These are phyloP conservation scores for Ilyonectria robusta DNA, from an alignment of 2,329 filamentous ascomycete species.

Conservation along the genomic window DNA sequence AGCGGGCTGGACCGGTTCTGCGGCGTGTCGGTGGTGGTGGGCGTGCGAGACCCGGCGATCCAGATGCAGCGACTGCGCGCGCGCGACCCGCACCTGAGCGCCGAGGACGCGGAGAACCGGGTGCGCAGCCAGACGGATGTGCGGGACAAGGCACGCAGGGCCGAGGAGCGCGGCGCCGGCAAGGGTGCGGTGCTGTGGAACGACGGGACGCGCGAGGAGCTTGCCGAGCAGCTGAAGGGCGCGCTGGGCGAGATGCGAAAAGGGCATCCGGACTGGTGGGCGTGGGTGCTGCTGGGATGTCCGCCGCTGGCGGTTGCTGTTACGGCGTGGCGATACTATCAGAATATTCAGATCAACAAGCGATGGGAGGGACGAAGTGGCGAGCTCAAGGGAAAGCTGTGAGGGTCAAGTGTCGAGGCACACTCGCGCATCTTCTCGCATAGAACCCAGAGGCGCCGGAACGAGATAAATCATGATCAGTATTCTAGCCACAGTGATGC, in stretches of 20 bases:
- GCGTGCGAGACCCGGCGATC: constrained; percentile 81
- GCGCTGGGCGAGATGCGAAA: constrained; percentile 75
- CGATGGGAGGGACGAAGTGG: constrained; percentile 73
- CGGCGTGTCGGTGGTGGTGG: constrained; percentile 88
- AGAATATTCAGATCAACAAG: constrained; percentile 79
- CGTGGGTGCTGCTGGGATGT: constrained; percentile 76
- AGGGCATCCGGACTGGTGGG: constrained; percentile 86
- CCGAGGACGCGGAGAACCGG: constrained; percentile 89
- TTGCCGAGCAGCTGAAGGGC: constrained; percentile 76
- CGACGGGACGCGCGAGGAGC: constrained; percentile 79
- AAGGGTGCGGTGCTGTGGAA: constrained; percentile 92
- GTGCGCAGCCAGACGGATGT: constrained; percentile 91
- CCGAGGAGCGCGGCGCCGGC: constrained; percentile 73
- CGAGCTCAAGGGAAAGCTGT: constrained; percentile 51
- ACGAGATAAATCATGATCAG: neutral
- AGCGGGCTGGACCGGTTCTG: constrained; percentile 88
- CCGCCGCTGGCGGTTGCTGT: constrained; percentile 81
- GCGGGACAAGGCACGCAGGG: constrained; percentile 83
- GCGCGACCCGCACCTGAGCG: constrained; percentile 82
- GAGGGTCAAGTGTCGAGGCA: neutral
- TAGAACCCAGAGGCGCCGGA: neutral
- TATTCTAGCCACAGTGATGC: neutral
- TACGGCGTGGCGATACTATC: constrained; percentile 79
- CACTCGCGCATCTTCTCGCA: no score
- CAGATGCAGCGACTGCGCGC: constrained; percentile 86